Evolutionary conservation across 1,284 basidiomycete species (phyloP).

Genomic region (Neolentinus lepideus): DNA sequence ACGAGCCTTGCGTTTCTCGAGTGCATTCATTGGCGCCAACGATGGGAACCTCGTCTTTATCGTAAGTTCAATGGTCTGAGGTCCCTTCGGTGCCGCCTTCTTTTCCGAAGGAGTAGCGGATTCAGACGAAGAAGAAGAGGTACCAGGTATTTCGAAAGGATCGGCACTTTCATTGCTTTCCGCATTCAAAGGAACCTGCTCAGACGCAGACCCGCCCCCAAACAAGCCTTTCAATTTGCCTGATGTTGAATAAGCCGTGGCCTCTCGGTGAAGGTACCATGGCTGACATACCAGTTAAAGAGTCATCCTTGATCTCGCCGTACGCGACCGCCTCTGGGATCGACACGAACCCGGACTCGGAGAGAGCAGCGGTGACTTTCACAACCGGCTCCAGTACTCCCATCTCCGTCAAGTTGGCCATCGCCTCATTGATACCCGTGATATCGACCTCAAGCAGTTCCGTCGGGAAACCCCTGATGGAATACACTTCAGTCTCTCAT

Average conservation of each 20-base stretch:
- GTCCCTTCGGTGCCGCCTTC: constrained; percentile 26
- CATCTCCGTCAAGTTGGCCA: constrained; percentile 67
- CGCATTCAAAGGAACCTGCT: constrained; percentile 9
- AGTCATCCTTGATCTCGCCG: constrained; percentile 73
- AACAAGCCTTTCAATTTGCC: constrained; percentile 85
- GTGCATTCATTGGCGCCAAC: constrained; percentile 62
- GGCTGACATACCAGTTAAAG: constrained; percentile 50
- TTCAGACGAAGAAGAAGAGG: constrained; percentile 10
- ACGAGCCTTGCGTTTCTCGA: constrained; percentile 66
- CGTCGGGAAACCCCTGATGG: constrained; percentile 47
- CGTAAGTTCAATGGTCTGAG: constrained; percentile 55
- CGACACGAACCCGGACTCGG: constrained; percentile 78
- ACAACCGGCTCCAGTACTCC: constrained; percentile 70
- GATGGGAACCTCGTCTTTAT: constrained; percentile 57
- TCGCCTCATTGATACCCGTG: constrained; percentile 60
- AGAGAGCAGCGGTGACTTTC: constrained; percentile 75
- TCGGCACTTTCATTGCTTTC: constrained; percentile 9
- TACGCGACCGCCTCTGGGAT: constrained; percentile 71
- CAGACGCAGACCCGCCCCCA: constrained; percentile 38
- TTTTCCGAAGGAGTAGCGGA: constrained; percentile 16
- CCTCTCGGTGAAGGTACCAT: not conserved
- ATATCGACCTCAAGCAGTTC: constrained; percentile 66
- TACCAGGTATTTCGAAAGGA: not conserved
- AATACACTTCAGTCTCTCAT: not conserved
- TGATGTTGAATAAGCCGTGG: constrained; percentile 19